Percentiles rank a stretch among this genome's conserved stretches.
These are phyloP conservation scores for Nakazawaea laoshanensis DNA, from an alignment of 805 yeast genomes.

Conservation along the genomic window DNA sequence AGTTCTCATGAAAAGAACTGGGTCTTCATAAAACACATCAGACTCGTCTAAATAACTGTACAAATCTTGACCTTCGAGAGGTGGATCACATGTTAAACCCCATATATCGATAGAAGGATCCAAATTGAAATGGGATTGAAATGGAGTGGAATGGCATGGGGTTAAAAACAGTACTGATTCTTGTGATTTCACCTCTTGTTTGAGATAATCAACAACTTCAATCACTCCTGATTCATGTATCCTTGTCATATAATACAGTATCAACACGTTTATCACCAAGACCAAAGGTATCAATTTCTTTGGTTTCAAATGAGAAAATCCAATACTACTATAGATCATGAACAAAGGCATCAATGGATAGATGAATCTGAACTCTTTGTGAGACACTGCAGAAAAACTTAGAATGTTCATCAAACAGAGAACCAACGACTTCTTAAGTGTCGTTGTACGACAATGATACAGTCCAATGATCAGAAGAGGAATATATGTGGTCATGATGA, in stretches of 20 bases:
- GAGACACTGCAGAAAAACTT: slow-evolving; percentile 60
- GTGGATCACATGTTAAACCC: slow-evolving; percentile 92
- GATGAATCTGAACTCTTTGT: slow-evolving; percentile 87
- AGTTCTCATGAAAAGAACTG: slow-evolving; percentile 41
- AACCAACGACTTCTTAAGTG: slow-evolving; percentile 17
- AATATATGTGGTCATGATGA: slow-evolving; percentile 54
- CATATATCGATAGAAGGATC: slow-evolving; percentile 41
- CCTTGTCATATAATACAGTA: slow-evolving; percentile 35
- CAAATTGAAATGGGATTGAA: slow-evolving; percentile 78
- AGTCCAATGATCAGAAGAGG: slow-evolving; percentile 47
- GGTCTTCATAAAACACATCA: slow-evolving; percentile 70
- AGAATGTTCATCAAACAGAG: slow-evolving; percentile 31
- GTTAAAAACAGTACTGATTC: slow-evolving; percentile 64
- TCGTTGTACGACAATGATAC: slow-evolving; percentile 4
- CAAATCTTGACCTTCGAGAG: slow-evolving; percentile 38
- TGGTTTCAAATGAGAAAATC: slow-evolving; percentile 15
- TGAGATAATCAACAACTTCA: slow-evolving; percentile 48
- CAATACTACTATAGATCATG: slow-evolving; percentile 40
- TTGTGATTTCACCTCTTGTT: slow-evolving; percentile 24
- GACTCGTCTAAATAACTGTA: slow-evolving; percentile 72
- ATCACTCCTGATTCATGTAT: slow-evolving; percentile 84
- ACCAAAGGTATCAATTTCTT: slow-evolving; percentile 2
- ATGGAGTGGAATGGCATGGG: slow-evolving; percentile 97
- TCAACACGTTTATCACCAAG: slow-evolving; percentile 11
- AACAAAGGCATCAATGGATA: slow-evolving; percentile 78